Evolutionary conservation across 2,329 filamentous ascomycete genomes (phyloP), one percentile per base, ranked within the genome.

Genomic region (Colletotrichum lentis): DNA sequence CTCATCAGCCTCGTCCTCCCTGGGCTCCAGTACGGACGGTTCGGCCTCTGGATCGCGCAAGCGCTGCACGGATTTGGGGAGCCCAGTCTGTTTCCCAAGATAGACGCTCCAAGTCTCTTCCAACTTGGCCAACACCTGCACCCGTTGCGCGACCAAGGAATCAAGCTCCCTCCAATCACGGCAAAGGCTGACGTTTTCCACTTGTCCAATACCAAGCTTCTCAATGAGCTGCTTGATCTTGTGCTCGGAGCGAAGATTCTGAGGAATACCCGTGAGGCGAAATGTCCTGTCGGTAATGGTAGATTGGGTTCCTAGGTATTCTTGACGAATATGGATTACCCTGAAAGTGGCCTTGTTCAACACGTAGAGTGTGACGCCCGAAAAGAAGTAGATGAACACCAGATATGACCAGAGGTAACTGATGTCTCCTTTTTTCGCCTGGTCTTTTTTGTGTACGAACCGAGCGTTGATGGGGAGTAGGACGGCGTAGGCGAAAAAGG

Each of bases 241-340:
- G 11, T 89, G 86, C 77, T 98, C 95, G 0, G 91, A 91, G 65
- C 92, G 87, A 67, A 98, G 80, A 27, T 95, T 89, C 3, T 79
- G 76, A 0, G 96, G 96, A 24, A 99, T 95, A 0, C 95, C 95
- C 0, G 95, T 96, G 20, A 99, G 81, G 27, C 93, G 90, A 74
- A 99, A 94, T 0, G 96, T 99, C 39, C 94, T 89, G 79, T 99
- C 96, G 1, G 96, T 98, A 59, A 97, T 88, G n/a, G 95, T 98
- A 0, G 92, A 94, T 78, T 98, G 95, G 24, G 90, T 93, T 14
- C 96, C 96, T 11, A 99, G 85, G 76, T 97, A 99, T 67, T 94
- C 89, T 77, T 99, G 96, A 27, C 96, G 86, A 37, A 95, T 87
- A 64, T 90, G 87, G 71, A 98, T 96, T 60, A 99, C 91, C 67